Conservation (phyloP, 2,329 filamentous ascomycete genomes). For the Arthrobotrys iridis region DNA sequence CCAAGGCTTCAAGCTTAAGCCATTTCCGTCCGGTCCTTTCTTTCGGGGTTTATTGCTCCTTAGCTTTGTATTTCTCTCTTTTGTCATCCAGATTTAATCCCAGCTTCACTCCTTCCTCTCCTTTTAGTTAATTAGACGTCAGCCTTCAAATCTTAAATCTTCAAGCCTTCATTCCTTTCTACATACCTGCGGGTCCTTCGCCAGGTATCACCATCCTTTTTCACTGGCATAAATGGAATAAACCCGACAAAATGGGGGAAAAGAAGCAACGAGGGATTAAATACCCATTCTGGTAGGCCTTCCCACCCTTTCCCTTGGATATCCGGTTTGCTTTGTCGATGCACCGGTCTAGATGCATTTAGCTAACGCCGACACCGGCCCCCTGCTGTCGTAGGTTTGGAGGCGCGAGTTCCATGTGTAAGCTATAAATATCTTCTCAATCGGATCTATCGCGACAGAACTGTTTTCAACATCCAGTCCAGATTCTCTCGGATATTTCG, state of each 20-base stretch:
- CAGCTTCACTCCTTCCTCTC: neutral
- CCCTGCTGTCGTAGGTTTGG: conserved; percentile 42
- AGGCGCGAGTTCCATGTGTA: conserved; percentile 54
- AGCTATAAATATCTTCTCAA: conserved; percentile 22
- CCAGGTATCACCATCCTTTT: neutral
- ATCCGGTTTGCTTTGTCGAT: neutral
- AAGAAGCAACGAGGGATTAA: conserved; percentile 43
- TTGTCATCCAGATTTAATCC: neutral
- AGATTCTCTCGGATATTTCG: too few species aligned
- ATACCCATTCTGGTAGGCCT: conserved; percentile 52
- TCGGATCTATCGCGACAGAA: neutral
- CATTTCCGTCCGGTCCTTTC: neutral
- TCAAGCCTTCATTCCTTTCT: conserved; percentile 3
- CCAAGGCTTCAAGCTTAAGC: neutral
- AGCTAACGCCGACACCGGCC: conserved; percentile 36
- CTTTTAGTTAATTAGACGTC: neutral
- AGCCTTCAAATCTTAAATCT: conserved; percentile 1
- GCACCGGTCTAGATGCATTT: neutral
- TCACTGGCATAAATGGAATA: conserved; percentile 21
- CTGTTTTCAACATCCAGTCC: neutral
- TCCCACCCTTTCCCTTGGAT: neutral
- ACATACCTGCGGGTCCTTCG: neutral
- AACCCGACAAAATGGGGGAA: conserved; percentile 38
- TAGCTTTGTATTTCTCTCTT: neutral
- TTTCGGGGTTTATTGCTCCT: neutral